Evolutionary conservation across 208 protist species (phyloP).

Genomic region (Acanthamoeba polyphaga): DNA sequence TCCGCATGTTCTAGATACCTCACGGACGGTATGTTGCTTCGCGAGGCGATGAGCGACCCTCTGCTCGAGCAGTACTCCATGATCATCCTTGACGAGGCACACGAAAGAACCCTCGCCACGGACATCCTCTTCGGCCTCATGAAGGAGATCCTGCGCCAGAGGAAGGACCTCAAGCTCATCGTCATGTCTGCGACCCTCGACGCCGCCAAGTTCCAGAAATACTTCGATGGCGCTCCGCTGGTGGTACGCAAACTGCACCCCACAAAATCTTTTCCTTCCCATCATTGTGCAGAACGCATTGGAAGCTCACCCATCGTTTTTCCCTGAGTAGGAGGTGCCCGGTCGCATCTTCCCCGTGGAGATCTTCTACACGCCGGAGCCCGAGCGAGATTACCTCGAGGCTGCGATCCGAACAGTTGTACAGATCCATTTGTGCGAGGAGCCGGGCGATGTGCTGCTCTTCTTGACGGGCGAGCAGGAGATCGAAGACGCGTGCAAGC

Average conservation of each 20-base stretch:
- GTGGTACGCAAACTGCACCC: slow-evolving; percentile 77
- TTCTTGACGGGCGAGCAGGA: slow-evolving; percentile 99
- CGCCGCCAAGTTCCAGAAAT: slow-evolving; percentile 94
- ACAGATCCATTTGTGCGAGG: slow-evolving; percentile 91
- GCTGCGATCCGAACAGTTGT: slow-evolving; percentile 93
- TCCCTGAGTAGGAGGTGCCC: slow-evolving; percentile 80
- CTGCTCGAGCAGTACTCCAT: slow-evolving; percentile 90
- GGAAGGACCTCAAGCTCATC: slow-evolving; percentile 94
- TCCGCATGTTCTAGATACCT: slow-evolving; percentile 80
- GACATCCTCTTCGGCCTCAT: slow-evolving; percentile 95
- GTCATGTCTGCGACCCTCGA: slow-evolving; percentile 96
- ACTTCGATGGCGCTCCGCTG: slow-evolving; percentile 92
- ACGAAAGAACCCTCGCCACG: slow-evolving; percentile 97
- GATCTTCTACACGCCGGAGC: slow-evolving; percentile 94
- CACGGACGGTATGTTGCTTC: slow-evolving; percentile 95
- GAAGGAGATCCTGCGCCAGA: slow-evolving; percentile 88
- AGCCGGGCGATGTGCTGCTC: slow-evolving; percentile 97
- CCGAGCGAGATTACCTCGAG: slow-evolving; percentile 95
- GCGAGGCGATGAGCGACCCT: slow-evolving; percentile 93
- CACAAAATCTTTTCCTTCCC: slow-evolving; percentile 63
- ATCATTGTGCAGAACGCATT: slow-evolving; percentile 45
- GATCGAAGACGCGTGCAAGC: slow-evolving; percentile 94
- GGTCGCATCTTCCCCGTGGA: slow-evolving; percentile 93
- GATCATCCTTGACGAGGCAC: slow-evolving; percentile 96
- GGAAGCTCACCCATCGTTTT: neutral